Evolutionary conservation across 805 yeast genomes (phyloP).

Genomic region (Lipomyces starkeyi): DNA sequence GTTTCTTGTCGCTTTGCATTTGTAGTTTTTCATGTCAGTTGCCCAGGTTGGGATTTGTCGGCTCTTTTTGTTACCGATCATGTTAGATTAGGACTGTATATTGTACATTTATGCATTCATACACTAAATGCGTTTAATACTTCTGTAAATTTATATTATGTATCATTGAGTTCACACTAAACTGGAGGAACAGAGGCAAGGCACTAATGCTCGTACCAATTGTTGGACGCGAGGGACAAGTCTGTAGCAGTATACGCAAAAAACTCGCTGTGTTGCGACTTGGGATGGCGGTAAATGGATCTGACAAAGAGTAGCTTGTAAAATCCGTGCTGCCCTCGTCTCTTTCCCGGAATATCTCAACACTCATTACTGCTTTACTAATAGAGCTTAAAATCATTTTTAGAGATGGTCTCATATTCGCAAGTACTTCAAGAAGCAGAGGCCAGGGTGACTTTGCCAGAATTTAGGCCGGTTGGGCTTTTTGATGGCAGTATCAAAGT

Average conservation of each 20-base stretch:
- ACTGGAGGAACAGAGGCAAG: neutral
- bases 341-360: neutral
- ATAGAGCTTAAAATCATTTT: neutral
- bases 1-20: neutral
- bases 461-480: conserved; percentile 45
- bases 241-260: too few species aligned
- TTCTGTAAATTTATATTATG: neutral
- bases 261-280: too few species aligned
- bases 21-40: neutral
- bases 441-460: conserved; percentile 16
- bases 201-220: too few species aligned
- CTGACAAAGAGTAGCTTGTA: too few species aligned
- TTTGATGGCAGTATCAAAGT: conserved; percentile 85
- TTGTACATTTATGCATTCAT: conserved; percentile 1
- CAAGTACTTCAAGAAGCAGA: conserved; percentile 20
- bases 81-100: neutral
- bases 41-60: neutral
- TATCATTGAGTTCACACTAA: neutral
- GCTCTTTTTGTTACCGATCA: neutral
- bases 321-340: too few species aligned
- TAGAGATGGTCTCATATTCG: conserved; percentile 13
- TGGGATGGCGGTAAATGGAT: too few species aligned
- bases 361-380: neutral
- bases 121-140: neutral
- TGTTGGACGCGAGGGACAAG: too few species aligned